These are phyloP conservation scores for Plectosphaerella cucumerina DNA, from an alignment of 2,329 filamentous ascomycete species.

Conservation along the genomic window DNA sequence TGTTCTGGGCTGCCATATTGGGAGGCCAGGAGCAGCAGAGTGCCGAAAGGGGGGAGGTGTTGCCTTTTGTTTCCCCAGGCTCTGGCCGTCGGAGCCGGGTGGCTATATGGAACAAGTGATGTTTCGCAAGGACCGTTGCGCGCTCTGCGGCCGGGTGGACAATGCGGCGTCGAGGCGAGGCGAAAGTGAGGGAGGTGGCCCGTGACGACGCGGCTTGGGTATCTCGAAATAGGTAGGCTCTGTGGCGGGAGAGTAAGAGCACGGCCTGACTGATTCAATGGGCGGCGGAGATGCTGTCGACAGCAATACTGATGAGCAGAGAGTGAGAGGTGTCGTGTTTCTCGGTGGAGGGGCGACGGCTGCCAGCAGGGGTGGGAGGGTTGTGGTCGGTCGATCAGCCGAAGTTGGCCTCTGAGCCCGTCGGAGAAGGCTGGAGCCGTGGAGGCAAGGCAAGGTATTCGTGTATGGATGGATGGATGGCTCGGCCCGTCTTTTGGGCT, in stretches of 20 bases:
- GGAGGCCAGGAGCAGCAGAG: conserved; percentile 3
- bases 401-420: not conserved
- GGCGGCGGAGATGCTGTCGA: too few species aligned
- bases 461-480: not conserved
- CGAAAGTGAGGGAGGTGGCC: too few species aligned
- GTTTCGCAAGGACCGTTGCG: conserved; percentile 10
- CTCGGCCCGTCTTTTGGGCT: not conserved
- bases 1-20: conserved; percentile 28
- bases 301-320: too few species aligned
- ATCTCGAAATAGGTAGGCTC: too few species aligned
- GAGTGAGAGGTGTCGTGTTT: too few species aligned
- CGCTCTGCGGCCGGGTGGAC: conserved; percentile 3
- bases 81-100: conserved; percentile 6
- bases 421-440: not conserved
- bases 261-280: too few species aligned
- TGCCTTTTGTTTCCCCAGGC: conserved; percentile 9
- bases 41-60: not conserved
- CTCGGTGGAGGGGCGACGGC: too few species aligned
- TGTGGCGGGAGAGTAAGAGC: too few species aligned
- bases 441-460: too few species aligned
- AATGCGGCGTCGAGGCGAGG: not conserved
- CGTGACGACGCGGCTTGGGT: too few species aligned
- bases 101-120: conserved; percentile 13
- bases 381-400: not conserved
- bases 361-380: not conserved